Percentiles rank a stretch among this genome's conserved stretches.
Conservation (phyloP, 305 asterid genomes). For the Fraxinus sp. region DNA sequence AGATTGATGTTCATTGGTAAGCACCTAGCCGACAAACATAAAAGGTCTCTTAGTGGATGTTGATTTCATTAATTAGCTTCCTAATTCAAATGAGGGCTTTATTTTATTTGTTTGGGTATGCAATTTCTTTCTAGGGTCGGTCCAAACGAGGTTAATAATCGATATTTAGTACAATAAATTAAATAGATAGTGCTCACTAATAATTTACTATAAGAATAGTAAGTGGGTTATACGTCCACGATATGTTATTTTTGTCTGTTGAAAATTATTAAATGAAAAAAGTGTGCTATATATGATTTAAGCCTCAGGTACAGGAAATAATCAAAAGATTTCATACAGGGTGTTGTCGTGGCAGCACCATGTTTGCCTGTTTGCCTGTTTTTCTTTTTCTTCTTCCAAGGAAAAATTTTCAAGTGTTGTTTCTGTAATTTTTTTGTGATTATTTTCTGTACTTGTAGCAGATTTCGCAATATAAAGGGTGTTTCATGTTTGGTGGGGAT, state of each 20-base stretch:
- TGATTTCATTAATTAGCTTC: slow-evolving; percentile 37
- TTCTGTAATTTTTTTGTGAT: too few species aligned
- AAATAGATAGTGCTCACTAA: background rate
- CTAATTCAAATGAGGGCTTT: slow-evolving; percentile 1
- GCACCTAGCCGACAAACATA: slow-evolving; percentile 55
- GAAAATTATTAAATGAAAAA: background rate
- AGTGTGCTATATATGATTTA: background rate
- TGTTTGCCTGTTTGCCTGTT: too few species aligned
- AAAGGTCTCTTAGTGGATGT: slow-evolving; percentile 47
- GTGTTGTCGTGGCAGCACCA: too few species aligned
- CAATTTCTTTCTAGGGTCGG: background rate
- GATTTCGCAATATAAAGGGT: too few species aligned
- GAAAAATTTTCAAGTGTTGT: too few species aligned
- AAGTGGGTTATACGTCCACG: background rate
- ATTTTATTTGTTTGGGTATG: background rate
- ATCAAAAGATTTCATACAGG: too few species aligned
- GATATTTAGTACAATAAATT: background rate
- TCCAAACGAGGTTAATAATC: background rate
- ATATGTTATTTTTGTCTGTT: background rate
- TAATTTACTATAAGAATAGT: background rate
- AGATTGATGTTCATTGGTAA: slow-evolving; percentile 37
- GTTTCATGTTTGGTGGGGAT: too few species aligned
- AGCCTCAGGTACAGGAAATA: too few species aligned
- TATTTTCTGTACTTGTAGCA: too few species aligned
- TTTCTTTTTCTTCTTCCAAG: too few species aligned